phyloP scores from a whole-genome alignment of 106 monocot species.

The Apostasia ramifera region DNA sequence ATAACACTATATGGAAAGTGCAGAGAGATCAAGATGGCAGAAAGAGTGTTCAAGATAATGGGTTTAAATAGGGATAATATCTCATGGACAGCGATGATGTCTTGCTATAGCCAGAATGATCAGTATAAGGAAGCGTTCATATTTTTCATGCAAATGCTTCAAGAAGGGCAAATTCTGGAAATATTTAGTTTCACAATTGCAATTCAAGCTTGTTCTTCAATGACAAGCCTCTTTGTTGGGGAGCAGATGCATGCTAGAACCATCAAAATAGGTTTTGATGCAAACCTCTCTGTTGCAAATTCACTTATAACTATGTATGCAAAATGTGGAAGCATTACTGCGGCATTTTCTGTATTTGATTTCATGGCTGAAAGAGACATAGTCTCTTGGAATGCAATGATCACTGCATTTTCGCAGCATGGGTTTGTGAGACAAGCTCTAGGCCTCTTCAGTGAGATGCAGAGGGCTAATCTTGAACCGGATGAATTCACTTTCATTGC shows the following conservation, averaged over 20 bases:
- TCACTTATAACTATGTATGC: slow-evolving; percentile 73
- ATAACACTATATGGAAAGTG: slow-evolving; percentile 57
- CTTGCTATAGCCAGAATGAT: slow-evolving; percentile 45
- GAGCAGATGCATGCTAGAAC: slow-evolving; percentile 42
- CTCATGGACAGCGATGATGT: slow-evolving; percentile 48
- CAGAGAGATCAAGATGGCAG: slow-evolving; percentile 25
- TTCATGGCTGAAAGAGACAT: slow-evolving; percentile 35
- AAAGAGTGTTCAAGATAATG: slow-evolving; percentile 31
- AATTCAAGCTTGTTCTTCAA: slow-evolving; percentile 35
- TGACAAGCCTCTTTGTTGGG: slow-evolving; percentile 24
- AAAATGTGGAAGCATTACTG: slow-evolving; percentile 44
- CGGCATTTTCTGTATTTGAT: slow-evolving; percentile 27
- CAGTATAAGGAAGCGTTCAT: slow-evolving; percentile 20
- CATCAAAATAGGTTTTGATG: slow-evolving; percentile 27
- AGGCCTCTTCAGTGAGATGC: slow-evolving; percentile 44
- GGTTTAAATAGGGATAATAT: slow-evolving; percentile 29
- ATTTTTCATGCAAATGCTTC: slow-evolving; percentile 35
- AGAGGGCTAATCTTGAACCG: slow-evolving; percentile 25
- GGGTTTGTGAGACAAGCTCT: slow-evolving; percentile 41
- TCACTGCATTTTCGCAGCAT: slow-evolving; percentile 45
- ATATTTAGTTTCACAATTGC: slow-evolving; percentile 25
- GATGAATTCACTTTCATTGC: slow-evolving; percentile 63
- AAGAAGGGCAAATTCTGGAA: slow-evolving; percentile 16
- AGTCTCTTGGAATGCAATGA: slow-evolving; percentile 61
- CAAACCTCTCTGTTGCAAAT: slow-evolving; percentile 37